These are phyloP conservation scores for Orbilia brochopaga DNA, from an alignment of 2,329 filamentous ascomycete species.

Conservation along the genomic window DNA sequence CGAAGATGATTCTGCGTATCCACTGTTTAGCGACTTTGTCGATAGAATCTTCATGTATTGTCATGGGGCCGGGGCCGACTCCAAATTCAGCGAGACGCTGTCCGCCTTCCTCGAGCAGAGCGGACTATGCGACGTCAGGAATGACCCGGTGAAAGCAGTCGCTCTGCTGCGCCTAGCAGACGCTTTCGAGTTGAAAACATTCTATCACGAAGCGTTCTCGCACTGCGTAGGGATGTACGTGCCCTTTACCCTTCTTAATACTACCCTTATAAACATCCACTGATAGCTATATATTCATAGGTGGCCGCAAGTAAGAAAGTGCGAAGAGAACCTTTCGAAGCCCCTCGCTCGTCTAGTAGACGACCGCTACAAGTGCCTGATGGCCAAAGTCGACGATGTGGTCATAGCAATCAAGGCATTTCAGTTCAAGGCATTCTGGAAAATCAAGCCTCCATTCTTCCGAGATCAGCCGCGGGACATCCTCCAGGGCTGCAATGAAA, in stretches of 20 bases:
- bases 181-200: conserved; percentile 33
- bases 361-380: background rate
- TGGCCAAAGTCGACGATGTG: background rate
- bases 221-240: conserved; percentile 49
- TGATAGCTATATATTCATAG: conserved; percentile 6
- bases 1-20: conserved; percentile 37
- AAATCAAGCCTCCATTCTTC: conserved; percentile 18
- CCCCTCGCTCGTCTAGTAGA: conserved; percentile 3
- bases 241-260: background rate
- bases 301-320: conserved; percentile 33
- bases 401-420: conserved; percentile 19
- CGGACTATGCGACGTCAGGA: conserved; percentile 47
- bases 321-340: conserved; percentile 19
- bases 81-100: conserved; percentile 16
- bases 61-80: conserved; percentile 33
- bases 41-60: conserved; percentile 50
- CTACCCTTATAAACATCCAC: background rate
- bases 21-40: conserved; percentile 35
- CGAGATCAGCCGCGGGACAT: conserved; percentile 18
- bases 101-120: conserved; percentile 35
- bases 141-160: conserved; percentile 39
- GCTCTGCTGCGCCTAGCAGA: conserved; percentile 32
- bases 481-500: conserved; percentile 24
- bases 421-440: conserved; percentile 29
- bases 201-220: conserved; percentile 35